These are phyloP conservation scores for Rhodotorula sphaerocarpa DNA, from an alignment of 768 basidiomycete species.

Conservation along the genomic window DNA sequence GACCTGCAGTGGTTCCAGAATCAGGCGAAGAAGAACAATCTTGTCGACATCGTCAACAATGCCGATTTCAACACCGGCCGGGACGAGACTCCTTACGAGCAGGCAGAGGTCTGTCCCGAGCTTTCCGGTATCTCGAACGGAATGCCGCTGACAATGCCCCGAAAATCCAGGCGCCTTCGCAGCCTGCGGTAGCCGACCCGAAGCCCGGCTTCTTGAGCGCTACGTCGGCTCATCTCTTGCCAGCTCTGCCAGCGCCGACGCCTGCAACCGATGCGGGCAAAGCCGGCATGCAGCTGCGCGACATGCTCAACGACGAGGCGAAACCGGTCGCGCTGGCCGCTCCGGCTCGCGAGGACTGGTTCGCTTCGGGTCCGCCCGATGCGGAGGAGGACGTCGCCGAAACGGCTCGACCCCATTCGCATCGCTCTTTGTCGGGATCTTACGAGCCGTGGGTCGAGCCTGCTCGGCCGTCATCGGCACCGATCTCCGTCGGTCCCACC, in stretches of 20 bases:
- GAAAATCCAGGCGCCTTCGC: too few species aligned
- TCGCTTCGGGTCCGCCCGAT: constrained; percentile 10
- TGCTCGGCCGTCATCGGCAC: not conserved
- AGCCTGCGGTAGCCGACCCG: too few species aligned
- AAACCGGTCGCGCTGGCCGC: not conserved
- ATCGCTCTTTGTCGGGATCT: not conserved
- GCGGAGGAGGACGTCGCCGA: constrained; percentile 7
- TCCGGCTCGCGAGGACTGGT: constrained; percentile 26
- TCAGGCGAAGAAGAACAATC: constrained; percentile 39
- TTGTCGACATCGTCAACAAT: constrained; percentile 29
- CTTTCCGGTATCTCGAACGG: too few species aligned
- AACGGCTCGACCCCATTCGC: not conserved
- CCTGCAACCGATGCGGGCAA: not conserved
- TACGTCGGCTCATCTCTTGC: too few species aligned
- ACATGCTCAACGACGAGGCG: constrained; percentile 36
- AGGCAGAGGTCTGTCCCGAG: too few species aligned
- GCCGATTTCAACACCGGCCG: not conserved
- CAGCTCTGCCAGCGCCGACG: not conserved
- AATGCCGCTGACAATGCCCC: too few species aligned
- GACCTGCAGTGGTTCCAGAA: constrained; percentile 25
- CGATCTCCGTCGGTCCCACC: not conserved
- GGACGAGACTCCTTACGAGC: not conserved
- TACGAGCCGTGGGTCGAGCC: not conserved
- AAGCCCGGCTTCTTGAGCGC: too few species aligned
- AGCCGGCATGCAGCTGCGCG: constrained; percentile 35